Base-by-base conservation (phyloP, 495 filamentous ascomycete genomes). In the Cercophora newfieldiana region DNA sequence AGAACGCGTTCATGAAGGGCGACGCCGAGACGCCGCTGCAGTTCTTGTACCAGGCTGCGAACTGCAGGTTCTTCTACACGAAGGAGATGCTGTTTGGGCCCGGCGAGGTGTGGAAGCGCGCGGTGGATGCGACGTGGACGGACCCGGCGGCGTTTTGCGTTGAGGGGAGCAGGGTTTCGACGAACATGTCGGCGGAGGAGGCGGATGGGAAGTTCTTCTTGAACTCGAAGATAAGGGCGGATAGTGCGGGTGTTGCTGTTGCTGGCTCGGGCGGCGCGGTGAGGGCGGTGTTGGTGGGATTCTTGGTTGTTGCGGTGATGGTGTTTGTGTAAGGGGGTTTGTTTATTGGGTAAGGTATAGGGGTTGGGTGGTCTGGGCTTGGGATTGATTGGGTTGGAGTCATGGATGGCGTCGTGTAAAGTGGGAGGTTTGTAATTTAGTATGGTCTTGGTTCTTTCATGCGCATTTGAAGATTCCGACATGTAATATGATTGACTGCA, bases 61-160 rank as follows among this genome's bases (percentile, higher is more conserved):
- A 83, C 64, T 87, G 85, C 74, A 73, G 83, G 10, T 77, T 86
- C 65, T 86, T 84, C 67, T 86, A 83, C 67, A 86, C 84, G 1
- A 66, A 73, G 1, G 67, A 74, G 47, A 85, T 81, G 66, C 59
- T 83, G 19, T 75, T 71, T 49, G 73, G 77, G 26, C 77, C 79
- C 6, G 73, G 67, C 22, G 73, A 68, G 10, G 77, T 80, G 12
- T 87, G 83, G 85, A 71, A 76, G 37, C 74, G 78, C 61, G 80
- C 78, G 1, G 73, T 70, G 49, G 82, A 82, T 4, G 90, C 91
- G 6, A 91, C 92, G 64, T 97, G 94, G 94, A 88, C 92, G 21
- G 70, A 66, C 19, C 62, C 62, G 10, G 59, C 21, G 21, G 33
- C 48, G 63, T 70, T 57, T 16, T 71, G 69, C 37, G 69, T 71